Base-by-base conservation (phyloP, 2,329 filamentous ascomycete genomes). In the Colletotrichum simmondsii region DNA sequence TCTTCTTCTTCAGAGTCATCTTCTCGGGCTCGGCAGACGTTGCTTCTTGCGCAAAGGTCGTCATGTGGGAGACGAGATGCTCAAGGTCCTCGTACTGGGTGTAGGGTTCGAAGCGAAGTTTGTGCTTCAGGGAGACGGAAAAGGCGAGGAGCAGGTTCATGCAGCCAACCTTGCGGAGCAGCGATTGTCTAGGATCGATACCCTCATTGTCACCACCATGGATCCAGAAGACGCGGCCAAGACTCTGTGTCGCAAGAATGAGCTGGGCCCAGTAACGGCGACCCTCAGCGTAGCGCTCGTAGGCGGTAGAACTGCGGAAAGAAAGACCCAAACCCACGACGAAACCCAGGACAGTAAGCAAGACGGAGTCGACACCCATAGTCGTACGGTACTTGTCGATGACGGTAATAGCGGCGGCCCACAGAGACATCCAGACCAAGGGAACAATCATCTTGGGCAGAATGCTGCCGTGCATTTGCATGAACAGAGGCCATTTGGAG, bases 191-290 rank as follows among this genome's bases (percentile, higher is more conserved):
- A 24, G 87, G 87, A 11, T 84, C 82, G 52, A 79, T 71, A 42
- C 71, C 85, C 67, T 58, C 89, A 85, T 35, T 87, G 85, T 76
- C 92, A 85, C 79, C 94, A 8, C 89, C 87, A 77, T 97, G 93
- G 37, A 98, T 87, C 95, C 95, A 98, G 79, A 97, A 94, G 11
- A 94, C 87, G 26, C 95, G 91, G 76, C 90, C 93, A 76, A 97
- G 85, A 80, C 91, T 84, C 84, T 95, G 86, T 77, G 87, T 84
- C 78, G 93, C 92, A 81, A 87, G 85, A 67, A 87, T 90, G 76
- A 92, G 84, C 68, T 89, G 84, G 1, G 90, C 85, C 90, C 91
- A 92, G 77, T 87, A 90, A 76, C 89, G 90, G 49, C 91, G 86
- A 49, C 91, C 91, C 75, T 93, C 91, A 53, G 86, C 86, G 79